A percentile compares a stretch with the other conserved stretches of the same genome.
These are phyloP conservation scores for Cucurbitaria berberidis DNA, from an alignment of 2,329 filamentous ascomycete species.

Conservation along the genomic window DNA sequence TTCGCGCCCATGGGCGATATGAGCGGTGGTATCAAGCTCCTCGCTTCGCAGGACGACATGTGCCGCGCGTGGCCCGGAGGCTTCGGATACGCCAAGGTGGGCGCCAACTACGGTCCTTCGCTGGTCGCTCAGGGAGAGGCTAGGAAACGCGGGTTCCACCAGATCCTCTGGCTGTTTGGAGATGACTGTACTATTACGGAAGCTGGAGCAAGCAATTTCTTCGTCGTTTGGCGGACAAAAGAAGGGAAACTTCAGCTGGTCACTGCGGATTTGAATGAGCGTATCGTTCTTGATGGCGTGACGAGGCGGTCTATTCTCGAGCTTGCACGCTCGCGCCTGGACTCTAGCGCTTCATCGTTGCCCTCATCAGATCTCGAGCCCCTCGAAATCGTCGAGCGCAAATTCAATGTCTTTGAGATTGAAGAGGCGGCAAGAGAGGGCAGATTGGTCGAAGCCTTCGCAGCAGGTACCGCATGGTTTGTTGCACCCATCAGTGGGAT, in stretches of 20 bases:
- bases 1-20: constrained; percentile 54
- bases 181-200: constrained; percentile 80
- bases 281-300: constrained; percentile 85
- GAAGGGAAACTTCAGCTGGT: constrained; percentile 72
- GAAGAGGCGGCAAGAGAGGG: constrained; percentile 75
- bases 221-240: constrained; percentile 76
- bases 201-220: constrained; percentile 92
- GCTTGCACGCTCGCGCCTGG: constrained; percentile 69
- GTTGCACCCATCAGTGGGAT: constrained; percentile 55
- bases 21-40: constrained; percentile 65
- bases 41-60: constrained; percentile 81
- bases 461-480: constrained; percentile 77
- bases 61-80: constrained; percentile 92
- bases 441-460: constrained; percentile 82
- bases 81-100: constrained; percentile 90
- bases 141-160: constrained; percentile 74
- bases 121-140: constrained; percentile 81
- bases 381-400: constrained; percentile 77
- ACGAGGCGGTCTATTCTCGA: constrained; percentile 83
- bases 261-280: constrained; percentile 81
- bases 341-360: constrained; percentile 23
- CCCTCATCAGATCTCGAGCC: constrained; percentile 43
- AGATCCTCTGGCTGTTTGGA: constrained; percentile 94
- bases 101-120: constrained; percentile 89
- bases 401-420: constrained; percentile 82